Percentiles rank a stretch among this genome's conserved stretches.
phyloP scores from a whole-genome alignment of 2,329 filamentous ascomycete genomes.

The Aspergillus aculeatinus region DNA sequence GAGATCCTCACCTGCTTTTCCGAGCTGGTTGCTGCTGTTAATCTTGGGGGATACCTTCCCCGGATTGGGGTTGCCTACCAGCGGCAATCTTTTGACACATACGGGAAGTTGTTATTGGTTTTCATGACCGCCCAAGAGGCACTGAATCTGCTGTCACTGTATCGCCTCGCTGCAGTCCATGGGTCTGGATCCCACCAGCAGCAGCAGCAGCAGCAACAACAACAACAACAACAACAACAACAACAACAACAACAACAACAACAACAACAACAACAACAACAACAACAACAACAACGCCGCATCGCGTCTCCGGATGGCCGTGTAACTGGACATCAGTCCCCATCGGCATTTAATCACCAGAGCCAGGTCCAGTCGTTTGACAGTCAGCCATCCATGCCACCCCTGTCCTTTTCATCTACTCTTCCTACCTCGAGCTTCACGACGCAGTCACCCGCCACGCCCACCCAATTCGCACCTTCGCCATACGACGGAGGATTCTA shows the following conservation, averaged over 20 bases:
- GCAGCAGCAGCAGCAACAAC: conserved; percentile 1
- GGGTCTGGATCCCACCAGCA: conserved; percentile 4
- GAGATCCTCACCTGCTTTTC: conserved; percentile 41
- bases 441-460: conserved; percentile 24
- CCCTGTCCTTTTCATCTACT: conserved; percentile 34
- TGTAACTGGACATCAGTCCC: conserved; percentile 5
- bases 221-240: conserved; percentile 1
- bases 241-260: conserved; percentile 1
- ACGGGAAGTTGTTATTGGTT: conserved; percentile 38
- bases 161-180: conserved; percentile 12
- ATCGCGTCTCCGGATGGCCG: conserved; percentile 3
- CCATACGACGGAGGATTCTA: conserved; percentile 19
- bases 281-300: conserved; percentile 6
- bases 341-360: conserved; percentile 14
- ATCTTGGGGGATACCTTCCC: conserved; percentile 38
- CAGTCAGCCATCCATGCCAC: conserved; percentile 23
- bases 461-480: conserved; percentile 24
- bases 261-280: neutral
- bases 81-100: conserved; percentile 39
- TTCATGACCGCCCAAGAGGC: conserved; percentile 43
- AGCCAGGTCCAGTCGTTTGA: conserved; percentile 22
- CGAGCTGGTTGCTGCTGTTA: conserved; percentile 39
- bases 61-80: conserved; percentile 24
- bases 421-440: conserved; percentile 29
- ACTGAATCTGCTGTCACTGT: conserved; percentile 31